Evolutionary conservation across 257 asterid genomes (phyloP), one percentile per base, ranked within the genome.

Genomic region (Perilla frutescens): DNA sequence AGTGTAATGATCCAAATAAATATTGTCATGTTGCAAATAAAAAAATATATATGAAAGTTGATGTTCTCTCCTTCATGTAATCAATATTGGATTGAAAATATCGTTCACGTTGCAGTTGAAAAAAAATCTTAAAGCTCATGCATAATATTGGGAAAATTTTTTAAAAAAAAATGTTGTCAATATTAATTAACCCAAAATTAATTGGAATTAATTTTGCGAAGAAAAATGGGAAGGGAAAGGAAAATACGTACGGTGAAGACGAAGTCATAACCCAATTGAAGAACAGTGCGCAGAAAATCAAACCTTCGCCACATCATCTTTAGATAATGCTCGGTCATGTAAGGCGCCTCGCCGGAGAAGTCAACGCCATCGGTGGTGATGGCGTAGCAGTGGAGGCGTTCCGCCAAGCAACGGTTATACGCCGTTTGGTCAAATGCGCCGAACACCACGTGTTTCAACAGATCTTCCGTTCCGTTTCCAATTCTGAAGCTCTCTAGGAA

Each of bases 301-400:
- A 87, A 86, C 74, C 85, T 84, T 55, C 81, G 80, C 96, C 93
- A 87, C 85, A 89, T 79, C 91, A 89, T 82, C 76, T 84, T 82
- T 76, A 89, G 50, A 37, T 89, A 89, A 56, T 84, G 84, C 10
- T 66, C 62, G 7, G 69, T 72, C 93, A 89, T 84, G 75, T 79
- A 89, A 32, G 6, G 32, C 0, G 86, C 91, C 62, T 84, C 88
- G 12, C 86, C 86, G 40, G 96, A 82, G 59, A 89, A 87, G 65
- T 89, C 83, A 31, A 84, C 81, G 11, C 82, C 87, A 8, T 75
- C 60, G 49, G 87, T 85, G 49, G 77, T 79, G 1, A 87, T 84
- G 68, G 82, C 82, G 66, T 80, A 77, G 64, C 96, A 85, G 65
- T 87, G 86, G 13, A 80, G 66, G 1, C 73, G 72, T 14, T 72